phyloP scores from a whole-genome alignment of 306 rosid species.

The Inga oerstediana region DNA sequence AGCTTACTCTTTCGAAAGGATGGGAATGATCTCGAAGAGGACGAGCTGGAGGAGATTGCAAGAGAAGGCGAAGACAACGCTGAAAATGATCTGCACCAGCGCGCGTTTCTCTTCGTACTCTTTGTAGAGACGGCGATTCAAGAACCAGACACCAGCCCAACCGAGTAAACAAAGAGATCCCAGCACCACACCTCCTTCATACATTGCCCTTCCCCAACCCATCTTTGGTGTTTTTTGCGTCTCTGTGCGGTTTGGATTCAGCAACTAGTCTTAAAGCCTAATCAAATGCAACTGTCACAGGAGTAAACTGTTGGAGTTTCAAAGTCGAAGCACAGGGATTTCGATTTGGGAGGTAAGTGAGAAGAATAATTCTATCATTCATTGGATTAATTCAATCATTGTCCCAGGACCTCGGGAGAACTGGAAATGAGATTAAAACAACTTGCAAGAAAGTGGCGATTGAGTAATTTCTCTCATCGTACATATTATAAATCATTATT shows the following conservation, averaged over 20 bases:
- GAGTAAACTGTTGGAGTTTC: neutral
- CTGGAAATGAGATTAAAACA: neutral
- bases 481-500: too few relatives aligned
- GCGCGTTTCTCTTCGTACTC: constrained; percentile 94
- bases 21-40: constrained; percentile 91
- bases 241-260: neutral
- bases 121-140: constrained; percentile 87
- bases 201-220: constrained; percentile 85
- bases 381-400: neutral
- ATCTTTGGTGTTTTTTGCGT: constrained; percentile 22
- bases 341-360: neutral
- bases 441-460: neutral
- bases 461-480: too few relatives aligned
- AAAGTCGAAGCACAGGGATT: neutral
- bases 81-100: constrained; percentile 86
- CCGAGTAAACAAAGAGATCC: constrained; percentile 71
- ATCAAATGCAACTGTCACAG: neutral
- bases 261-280: neutral
- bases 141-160: constrained; percentile 90
- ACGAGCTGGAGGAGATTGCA: constrained; percentile 97
- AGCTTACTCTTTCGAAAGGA: constrained; percentile 80
- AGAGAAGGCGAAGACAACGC: constrained; percentile 92
- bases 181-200: constrained; percentile 64
- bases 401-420: neutral
- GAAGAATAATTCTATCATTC: neutral